Evolutionary conservation across 805 yeast species (phyloP).

Genomic region (Saccharomycopsis sp.): DNA sequence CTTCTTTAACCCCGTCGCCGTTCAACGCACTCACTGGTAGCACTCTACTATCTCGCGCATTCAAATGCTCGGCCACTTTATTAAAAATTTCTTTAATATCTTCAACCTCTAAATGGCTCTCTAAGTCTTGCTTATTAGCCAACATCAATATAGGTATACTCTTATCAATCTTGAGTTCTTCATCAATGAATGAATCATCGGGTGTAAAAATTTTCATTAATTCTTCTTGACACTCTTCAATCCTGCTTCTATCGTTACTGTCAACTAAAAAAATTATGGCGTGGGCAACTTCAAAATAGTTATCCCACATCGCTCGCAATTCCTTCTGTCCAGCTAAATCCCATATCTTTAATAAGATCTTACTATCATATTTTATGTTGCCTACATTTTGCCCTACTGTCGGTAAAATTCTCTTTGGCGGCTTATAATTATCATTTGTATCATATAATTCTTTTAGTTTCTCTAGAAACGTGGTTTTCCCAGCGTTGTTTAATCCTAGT

Average conservation of each 20-base stretch:
- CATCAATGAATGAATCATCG: constrained; percentile 27
- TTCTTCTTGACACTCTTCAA: constrained; percentile 72
- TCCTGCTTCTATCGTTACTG: constrained; percentile 75
- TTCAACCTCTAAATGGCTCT: constrained; percentile 63
- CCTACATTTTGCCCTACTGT: constrained; percentile 91
- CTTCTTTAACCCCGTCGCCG: constrained; percentile 78
- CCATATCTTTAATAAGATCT: constrained; percentile 73
- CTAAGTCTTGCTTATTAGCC: constrained; percentile 88
- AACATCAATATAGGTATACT: constrained; percentile 86
- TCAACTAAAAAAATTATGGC: constrained; percentile 91
- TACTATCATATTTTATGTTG: constrained; percentile 32
- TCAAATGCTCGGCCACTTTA: constrained; percentile 71
- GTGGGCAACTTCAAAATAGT: constrained; percentile 79
- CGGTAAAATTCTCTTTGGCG: constrained; percentile 63
- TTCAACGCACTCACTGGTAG: constrained; percentile 82
- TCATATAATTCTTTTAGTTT: constrained; percentile 51
- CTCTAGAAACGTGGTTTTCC: constrained; percentile 80
- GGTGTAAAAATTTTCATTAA: constrained; percentile 28
- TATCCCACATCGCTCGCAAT: constrained; percentile 79
- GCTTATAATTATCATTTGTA: constrained; percentile 35
- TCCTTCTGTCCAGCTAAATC: constrained; percentile 93
- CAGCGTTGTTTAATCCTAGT: constrained; percentile 91
- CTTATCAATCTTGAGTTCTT: constrained; percentile 31
- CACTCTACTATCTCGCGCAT: constrained; percentile 87
- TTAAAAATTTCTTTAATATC: constrained; percentile 80